Conservation (phyloP, 768 basidiomycete genomes). For the Lyophyllum shimeji region DNA sequence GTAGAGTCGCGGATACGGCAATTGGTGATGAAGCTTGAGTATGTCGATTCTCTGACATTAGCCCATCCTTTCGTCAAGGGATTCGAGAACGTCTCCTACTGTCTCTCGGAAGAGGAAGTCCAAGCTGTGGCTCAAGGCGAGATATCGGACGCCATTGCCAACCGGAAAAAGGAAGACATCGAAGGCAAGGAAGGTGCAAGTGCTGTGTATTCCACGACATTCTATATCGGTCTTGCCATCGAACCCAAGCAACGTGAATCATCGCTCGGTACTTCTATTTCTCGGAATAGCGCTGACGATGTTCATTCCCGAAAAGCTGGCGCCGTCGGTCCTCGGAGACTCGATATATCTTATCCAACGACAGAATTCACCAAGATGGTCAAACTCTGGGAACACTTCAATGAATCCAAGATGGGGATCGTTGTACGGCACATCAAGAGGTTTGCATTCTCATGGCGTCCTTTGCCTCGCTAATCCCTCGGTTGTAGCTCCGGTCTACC, state of each 20-base stretch:
- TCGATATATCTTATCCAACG: constrained; percentile 97
- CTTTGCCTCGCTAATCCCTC: neutral
- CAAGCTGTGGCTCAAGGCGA: constrained; percentile 87
- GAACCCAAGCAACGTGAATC: constrained; percentile 85
- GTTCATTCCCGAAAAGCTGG: constrained; percentile 52
- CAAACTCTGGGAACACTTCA: constrained; percentile 94
- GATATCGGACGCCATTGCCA: constrained; percentile 67
- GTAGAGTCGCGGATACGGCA: constrained; percentile 96
- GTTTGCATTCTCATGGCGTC: constrained; percentile 38
- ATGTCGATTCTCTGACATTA: constrained; percentile 85
- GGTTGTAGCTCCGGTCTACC: constrained; percentile 65
- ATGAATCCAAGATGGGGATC: constrained; percentile 91
- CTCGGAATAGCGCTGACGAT: constrained; percentile 5
- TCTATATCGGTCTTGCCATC: constrained; percentile 93
- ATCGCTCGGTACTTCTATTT: constrained; percentile 9
- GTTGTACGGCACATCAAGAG: constrained; percentile 91
- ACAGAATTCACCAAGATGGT: constrained; percentile 93
- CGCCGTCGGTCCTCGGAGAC: constrained; percentile 70
- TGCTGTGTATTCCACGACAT: constrained; percentile 92
- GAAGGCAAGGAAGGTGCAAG: constrained; percentile 74
- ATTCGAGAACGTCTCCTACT: constrained; percentile 85
- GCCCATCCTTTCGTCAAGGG: constrained; percentile 97
- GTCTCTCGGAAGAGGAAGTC: constrained; percentile 84
- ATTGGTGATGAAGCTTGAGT: constrained; percentile 97
- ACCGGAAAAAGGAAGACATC: constrained; percentile 76